These are phyloP conservation scores for Lachnellula cervina DNA, from an alignment of 2,329 filamentous ascomycete species.

Conservation along the genomic window DNA sequence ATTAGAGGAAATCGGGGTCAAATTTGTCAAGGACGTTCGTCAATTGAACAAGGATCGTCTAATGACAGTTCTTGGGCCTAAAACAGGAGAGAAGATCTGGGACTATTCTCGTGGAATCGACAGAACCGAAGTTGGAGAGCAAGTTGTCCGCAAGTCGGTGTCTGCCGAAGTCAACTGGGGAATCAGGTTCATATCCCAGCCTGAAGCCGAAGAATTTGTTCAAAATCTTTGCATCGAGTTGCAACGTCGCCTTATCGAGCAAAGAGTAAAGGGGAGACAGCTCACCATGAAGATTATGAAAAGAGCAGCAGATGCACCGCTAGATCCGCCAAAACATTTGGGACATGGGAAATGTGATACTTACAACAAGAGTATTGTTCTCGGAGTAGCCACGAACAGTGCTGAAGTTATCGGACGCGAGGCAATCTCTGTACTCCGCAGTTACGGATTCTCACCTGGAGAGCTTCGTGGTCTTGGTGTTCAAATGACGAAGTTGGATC, in stretches of 20 bases:
- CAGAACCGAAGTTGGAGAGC: slow-evolving; percentile 76
- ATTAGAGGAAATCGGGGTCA: slow-evolving; percentile 80
- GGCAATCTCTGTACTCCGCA: slow-evolving; percentile 75
- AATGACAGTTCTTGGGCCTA: slow-evolving; percentile 71
- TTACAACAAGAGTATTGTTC: slow-evolving; percentile 79
- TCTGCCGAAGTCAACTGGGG: slow-evolving; percentile 99
- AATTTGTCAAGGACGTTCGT: slow-evolving; percentile 76
- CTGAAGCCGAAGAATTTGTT: slow-evolving; percentile 92
- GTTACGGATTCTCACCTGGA: slow-evolving; percentile 79
- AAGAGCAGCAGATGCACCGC: slow-evolving; percentile 75
- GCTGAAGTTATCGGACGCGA: slow-evolving; percentile 70
- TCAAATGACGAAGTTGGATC: slow-evolving; percentile 89
- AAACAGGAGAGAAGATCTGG: slow-evolving; percentile 86
- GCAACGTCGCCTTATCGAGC: slow-evolving; percentile 71
- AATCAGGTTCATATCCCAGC: slow-evolving; percentile 85
- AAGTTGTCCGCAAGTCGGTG: slow-evolving; percentile 83
- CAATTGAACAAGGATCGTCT: slow-evolving; percentile 72
- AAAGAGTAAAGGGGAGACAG: slow-evolving; percentile 80
- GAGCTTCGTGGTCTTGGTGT: slow-evolving; percentile 90
- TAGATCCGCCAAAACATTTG: slow-evolving; percentile 88
- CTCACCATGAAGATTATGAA: slow-evolving; percentile 95
- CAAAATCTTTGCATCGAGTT: slow-evolving; percentile 80
- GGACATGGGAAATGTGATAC: slow-evolving; percentile 94
- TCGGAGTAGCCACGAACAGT: slow-evolving; percentile 81
- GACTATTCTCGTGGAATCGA: slow-evolving; percentile 91